Evolutionary conservation across 140 eudicot genomes (phyloP), one percentile per base, ranked within the genome.

Genomic region (Senecio squalidus): DNA sequence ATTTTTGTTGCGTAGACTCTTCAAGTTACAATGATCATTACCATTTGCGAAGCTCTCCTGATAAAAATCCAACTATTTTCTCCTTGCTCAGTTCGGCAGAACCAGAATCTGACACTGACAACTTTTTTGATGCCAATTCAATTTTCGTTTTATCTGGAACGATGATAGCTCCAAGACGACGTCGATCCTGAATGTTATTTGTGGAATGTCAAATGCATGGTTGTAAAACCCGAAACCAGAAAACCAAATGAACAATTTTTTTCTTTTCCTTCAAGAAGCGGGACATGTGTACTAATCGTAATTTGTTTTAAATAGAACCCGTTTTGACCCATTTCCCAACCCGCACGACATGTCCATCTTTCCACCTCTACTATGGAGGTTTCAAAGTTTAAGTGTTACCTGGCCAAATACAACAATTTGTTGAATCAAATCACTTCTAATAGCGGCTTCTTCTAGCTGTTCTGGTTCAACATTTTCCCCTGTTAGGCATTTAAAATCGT

Each of bases 381-480:
- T 52, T 52, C 4, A 34, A 17, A 54, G 5, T 41, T 24, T 16
- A 45, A 26, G 41, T 31, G 41, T 67, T 39, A 86, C 98, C 95
- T 91, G 98, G 65, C 98, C 98, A 69, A 91, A 60, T 55, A 91
- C 95, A 25, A 91, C 82, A 18, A 91, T 83, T 73, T 91, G 98
- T 48, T 83, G 94, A 26, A 91, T 77, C 48, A 86, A 76, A 50
- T 62, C 67, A 81, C 98, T 91, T 68, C 94, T 76, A 72, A 90
- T 54, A 43, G 98, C 95, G 74, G 98, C 90, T 80, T 86, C 98
- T 78, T 90, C 98, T 46, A 90, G 79, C 72, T 80, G 91, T 6
- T 90, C 75, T 20, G 98, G 98, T 70, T 91, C 98, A 51, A 91
- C 94, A 55, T 91, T 91, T 68, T 91, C 98, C 60, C 98, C 95